Base-by-base conservation (phyloP, 2,329 filamentous ascomycete genomes). In the Ophiocordyceps camponoti-leonardi region DNA sequence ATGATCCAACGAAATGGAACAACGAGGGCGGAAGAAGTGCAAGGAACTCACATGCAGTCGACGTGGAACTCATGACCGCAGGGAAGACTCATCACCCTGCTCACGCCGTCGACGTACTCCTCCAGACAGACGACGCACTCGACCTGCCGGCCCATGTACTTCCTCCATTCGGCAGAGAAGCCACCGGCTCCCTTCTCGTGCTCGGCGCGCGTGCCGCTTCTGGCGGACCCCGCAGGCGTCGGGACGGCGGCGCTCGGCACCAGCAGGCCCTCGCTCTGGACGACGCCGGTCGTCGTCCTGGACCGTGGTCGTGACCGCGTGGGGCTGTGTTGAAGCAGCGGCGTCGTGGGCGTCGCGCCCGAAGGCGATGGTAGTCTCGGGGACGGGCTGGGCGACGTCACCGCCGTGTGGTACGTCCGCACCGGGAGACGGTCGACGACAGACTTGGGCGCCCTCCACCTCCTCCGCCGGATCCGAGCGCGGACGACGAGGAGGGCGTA, bases 21-120 rank as follows among this genome's bases (percentile, higher is more conserved):
- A n/a, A n/a, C n/a, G n/a, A n/a, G n/a, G n/a, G n/a, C n/a, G n/a
- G n/a, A n/a, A n/a, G n/a, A n/a, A 19, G 3, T 12, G 14, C 10
- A 41, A 42, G 22, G 42, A 28, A 83, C 87, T 81, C 67, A 94
- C 87, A 98, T 96, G 87, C 92, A 98, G 59, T 94, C 87, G 26
- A 73, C 90, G 62, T 98, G 92, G 63, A 96, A 98, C 58, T 98
- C 92, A 61, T 98, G 92, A 33, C 92, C 92, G 63, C 92, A 98
- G 10, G 92, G 92, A 48, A 98, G 67, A 58, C 87, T 93, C 92
- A 98, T 98, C 37, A 98, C 90, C 56, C 79, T 78, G 60, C 87
- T 94, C 54, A 95, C 80, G 37, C 92, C 92, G 61, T 95, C 88
- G 20, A 94, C 72, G 57, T 96, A 98, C 59, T 98, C 92, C 58